phyloP scores from a whole-genome alignment of 1,284 basidiomycete species.

The Ceratobasidium sp. region DNA sequence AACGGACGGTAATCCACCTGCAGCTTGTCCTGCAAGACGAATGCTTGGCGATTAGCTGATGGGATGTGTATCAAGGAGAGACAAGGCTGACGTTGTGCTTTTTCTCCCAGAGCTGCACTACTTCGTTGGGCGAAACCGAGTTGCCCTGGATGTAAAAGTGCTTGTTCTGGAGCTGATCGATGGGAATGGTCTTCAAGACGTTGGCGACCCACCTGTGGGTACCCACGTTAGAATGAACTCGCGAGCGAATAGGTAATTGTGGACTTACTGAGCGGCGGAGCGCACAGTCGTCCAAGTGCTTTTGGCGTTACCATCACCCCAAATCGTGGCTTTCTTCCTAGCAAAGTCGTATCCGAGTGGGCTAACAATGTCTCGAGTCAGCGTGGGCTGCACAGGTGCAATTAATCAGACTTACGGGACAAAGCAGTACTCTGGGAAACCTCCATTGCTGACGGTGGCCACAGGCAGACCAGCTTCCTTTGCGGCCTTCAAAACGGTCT shows the following conservation, averaged over 20 bases:
- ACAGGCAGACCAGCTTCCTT: conserved; percentile 29
- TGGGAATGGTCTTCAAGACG: conserved; percentile 25
- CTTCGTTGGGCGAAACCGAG: conserved; percentile 2
- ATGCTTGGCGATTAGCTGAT: neutral
- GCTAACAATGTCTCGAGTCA: neutral
- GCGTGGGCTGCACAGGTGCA: neutral
- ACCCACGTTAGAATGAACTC: neutral
- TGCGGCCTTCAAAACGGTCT: conserved; percentile 23
- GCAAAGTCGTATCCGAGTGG: conserved; percentile 26
- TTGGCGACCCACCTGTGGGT: conserved; percentile 29
- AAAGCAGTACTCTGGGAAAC: conserved; percentile 40
- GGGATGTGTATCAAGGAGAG: neutral
- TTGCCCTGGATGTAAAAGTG: conserved; percentile 27
- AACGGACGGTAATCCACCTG: conserved; percentile 19
- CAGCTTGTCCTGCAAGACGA: conserved; percentile 15
- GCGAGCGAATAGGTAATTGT: too few relatives aligned
- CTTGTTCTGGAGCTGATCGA: conserved; percentile 36
- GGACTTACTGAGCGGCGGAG: conserved; percentile 28
- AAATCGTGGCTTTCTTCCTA: conserved; percentile 25
- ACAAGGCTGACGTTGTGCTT: conserved; percentile 35
- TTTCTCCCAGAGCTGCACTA: conserved; percentile 35
- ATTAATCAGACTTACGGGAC: conserved; percentile 20
- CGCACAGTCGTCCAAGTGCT: conserved; percentile 32
- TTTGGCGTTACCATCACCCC: conserved; percentile 39
- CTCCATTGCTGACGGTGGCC: conserved; percentile 13